phyloP scores from a whole-genome alignment of 805 yeast species.

The Brettanomyces sp. region DNA sequence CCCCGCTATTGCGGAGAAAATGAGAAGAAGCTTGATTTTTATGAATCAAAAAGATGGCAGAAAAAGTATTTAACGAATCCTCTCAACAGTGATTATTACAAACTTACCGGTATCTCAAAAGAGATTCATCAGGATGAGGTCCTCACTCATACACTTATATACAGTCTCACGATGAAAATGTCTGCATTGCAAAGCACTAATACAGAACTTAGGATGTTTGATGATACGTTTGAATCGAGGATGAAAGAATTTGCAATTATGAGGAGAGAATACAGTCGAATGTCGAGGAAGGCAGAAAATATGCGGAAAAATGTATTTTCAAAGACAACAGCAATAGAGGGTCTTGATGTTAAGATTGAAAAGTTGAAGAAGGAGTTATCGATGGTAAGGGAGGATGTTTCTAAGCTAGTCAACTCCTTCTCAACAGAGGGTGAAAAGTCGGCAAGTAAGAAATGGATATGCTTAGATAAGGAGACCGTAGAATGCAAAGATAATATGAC shows the following conservation, averaged over 20 bases:
- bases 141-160: slow-evolving; percentile 56
- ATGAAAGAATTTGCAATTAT: slow-evolving; percentile 35
- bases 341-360: slow-evolving; percentile 14
- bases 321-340: slow-evolving; percentile 21
- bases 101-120: slow-evolving; percentile 27
- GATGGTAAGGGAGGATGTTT: slow-evolving; percentile 9
- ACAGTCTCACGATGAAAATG: slow-evolving; percentile 42
- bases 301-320: slow-evolving; percentile 23
- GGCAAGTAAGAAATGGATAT: slow-evolving; percentile 16
- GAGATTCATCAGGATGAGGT: slow-evolving; percentile 22
- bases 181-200: slow-evolving; percentile 32
- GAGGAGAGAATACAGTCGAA: slow-evolving; percentile 33
- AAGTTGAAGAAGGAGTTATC: slow-evolving; percentile 10
- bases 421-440: slow-evolving; percentile 6
- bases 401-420: neutral
- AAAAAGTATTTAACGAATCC: slow-evolving; percentile 68
- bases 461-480: slow-evolving; percentile 33
- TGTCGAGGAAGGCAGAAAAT: slow-evolving; percentile 37
- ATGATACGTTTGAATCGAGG: slow-evolving; percentile 29
- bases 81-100: slow-evolving; percentile 28
- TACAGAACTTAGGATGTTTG: slow-evolving; percentile 39
- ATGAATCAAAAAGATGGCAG: slow-evolving; percentile 52
- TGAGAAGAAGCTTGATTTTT: slow-evolving; percentile 29
- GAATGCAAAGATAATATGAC: slow-evolving; percentile 37
- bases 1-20: slow-evolving; percentile 17